Evolutionary conservation across 495 filamentous ascomycete genomes (phyloP), one percentile per base, ranked within the genome.

Genomic region (Neurospora tetrasperma): DNA sequence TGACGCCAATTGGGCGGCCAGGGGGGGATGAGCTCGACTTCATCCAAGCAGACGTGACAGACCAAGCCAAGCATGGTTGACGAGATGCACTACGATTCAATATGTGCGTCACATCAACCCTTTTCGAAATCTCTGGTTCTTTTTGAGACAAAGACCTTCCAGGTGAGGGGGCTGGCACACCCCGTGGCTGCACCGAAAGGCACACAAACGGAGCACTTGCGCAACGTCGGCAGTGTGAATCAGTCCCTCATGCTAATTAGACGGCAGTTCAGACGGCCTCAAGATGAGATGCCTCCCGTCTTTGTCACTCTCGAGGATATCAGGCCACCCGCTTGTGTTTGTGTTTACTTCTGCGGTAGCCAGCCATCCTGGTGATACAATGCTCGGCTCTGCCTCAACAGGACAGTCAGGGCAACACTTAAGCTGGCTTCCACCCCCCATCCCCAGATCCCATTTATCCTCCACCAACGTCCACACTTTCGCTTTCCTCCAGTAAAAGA

Each of bases 81-180:
- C 20, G 20, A 54, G 48, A 59, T 31, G 48, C 48, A 42, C 40
- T 27, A 42, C 71, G 41, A 73, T 70, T 73, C 71, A 71, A 74
- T 68, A 59, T 69, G 70, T 74, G 72, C 72, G 72, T 74, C 72
- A 74, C 72, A 71, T 23, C 43, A 74, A 66, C 54, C 54, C 54
- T 66, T 27, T 62, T 27, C 54, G 5, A 66, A 38, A 35, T 66
- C 5, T 35, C 54, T 66, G 54, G 14, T 35, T 66, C 54, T 14
- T 66, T 27, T 66, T 66, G 54, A 66, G 35, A 66, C 54, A 66
- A 62, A 66, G 54, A 66, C 27, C 54, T 16, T 59, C 43, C 54
- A 66, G 54, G 5, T 66, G 54, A 66, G 54, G 54, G 54, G 54
- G 54, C 54, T 66, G 27, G 54, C 54, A 66, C 54, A 66, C 54